Evolutionary conservation across 352 stramenopile species (phyloP), one percentile per base, ranked within the genome.

Genomic region (Globisporangium irregulare): DNA sequence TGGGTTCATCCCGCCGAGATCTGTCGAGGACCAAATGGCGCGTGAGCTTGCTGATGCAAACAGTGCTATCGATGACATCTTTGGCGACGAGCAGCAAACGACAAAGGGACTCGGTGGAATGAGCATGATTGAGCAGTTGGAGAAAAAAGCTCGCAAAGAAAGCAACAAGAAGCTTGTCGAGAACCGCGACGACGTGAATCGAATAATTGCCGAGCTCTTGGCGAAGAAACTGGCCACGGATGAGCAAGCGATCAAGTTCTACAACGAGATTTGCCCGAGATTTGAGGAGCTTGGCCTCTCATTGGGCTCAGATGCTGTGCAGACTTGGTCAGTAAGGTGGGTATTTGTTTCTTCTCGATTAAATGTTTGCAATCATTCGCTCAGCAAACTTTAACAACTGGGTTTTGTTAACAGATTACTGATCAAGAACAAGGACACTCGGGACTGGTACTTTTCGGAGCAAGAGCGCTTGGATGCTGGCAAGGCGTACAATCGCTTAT

Each of bases 131-230:
- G 85, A 96, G 68, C 84, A 95, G 62, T 75, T 96, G 2, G 88
- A 96, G 72, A 93, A 93, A 71, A 93, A 94, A 59, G 88, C 88
- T 4, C 75, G 88, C 9, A 90, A 89, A 56, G 87, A 94, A 36
- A 90, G 78, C 73, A 96, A 96, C 77, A 94, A 93, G 74, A 94
- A 93, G 71, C 77, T 96, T 2, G 88, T 96, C 25, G 80, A 94
- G 32, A 81, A 92, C 34, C 77, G 79, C 12, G 77, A 83, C 1
- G 73, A 83, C 25, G 84, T 96, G 46, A 91, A 90, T 64, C 54
- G 68, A 8, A 70, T 89, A 8, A 72, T 96, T n/a, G 59, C 77
- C 1, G 51, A 84, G 38, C 69, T 94, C 2, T 53, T 94, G 46
- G 72, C 75, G 12, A 77, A 71, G 50, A 78, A 78, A 12, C 66